A percentile compares a stretch with the other conserved stretches of the same genome.
These are phyloP conservation scores for Aureobasidium sp. DNA, from an alignment of 2,329 filamentous ascomycete species.

Conservation along the genomic window DNA sequence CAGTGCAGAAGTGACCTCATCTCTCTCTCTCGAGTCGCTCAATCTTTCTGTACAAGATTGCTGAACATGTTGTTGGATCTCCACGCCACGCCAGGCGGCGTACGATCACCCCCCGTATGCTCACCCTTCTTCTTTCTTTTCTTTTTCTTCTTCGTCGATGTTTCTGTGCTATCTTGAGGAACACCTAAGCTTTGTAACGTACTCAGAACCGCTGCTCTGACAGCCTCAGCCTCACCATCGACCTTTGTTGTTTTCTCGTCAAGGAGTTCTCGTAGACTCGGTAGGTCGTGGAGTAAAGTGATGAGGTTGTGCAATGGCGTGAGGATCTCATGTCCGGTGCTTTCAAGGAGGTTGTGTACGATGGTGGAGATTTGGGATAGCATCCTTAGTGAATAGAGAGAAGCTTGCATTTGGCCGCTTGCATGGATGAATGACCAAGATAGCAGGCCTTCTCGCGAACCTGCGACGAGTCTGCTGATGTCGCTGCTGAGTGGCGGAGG, in stretches of 20 bases:
- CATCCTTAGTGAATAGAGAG: conserved; percentile 36
- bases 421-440: conserved; percentile 34
- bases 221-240: not conserved
- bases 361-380: conserved; percentile 29
- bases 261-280: not conserved
- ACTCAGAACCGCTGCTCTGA: not conserved
- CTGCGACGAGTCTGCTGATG: conserved; percentile 12
- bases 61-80: conserved; percentile 13
- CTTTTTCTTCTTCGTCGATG: conserved; percentile 6
- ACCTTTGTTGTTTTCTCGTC: not conserved
- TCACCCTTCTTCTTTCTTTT: conserved; percentile 15
- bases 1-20: not conserved
- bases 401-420: conserved; percentile 33
- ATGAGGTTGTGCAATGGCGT: not conserved
- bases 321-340: not conserved
- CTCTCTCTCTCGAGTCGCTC: not conserved
- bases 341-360: not conserved
- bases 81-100: conserved; percentile 3
- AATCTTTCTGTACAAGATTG: conserved; percentile 2
- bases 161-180: not conserved
- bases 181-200: not conserved
- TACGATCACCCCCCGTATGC: not conserved
- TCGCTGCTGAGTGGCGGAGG: conserved; percentile 7
- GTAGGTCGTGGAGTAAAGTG: not conserved
- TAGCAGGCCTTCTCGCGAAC: not conserved